Base-by-base conservation (phyloP, 2,329 filamentous ascomycete genomes). In the Rhynchosporium secalis region DNA sequence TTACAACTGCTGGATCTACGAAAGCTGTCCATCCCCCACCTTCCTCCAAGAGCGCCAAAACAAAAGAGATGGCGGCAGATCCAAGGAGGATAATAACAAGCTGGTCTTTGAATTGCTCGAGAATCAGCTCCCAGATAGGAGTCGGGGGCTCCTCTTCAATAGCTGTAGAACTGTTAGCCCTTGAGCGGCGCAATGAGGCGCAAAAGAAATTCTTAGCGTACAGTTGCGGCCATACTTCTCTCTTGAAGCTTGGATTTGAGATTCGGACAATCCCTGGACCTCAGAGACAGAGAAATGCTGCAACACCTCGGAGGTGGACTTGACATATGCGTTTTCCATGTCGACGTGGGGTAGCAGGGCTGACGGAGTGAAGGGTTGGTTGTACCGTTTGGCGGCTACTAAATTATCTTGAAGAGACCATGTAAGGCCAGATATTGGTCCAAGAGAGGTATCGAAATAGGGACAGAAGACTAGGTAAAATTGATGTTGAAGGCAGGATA, bases 21-120 rank as follows among this genome's bases (percentile, higher is more conserved):
- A 99, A 99, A 41, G 94, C 95, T 67, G 92, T 93, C 92, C 92
- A 97, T 71, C 92, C 95, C 71, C 93, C 92, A 65, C 90, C 90
- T 49, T 95, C 90, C 75, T 99, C 95, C 70, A 99, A 92, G 12
- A 99, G 83, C 31, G 95, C 95, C 65, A 99, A 82, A 31, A 93
- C 86, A 75, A 99, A 98, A 2, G 95, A 98, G 41, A 99, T 88
- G 26, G 89, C 92, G 10, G 95, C 95, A 43, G 94, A 98, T 60
- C 87, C 95, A 56, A 99, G 85, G 28, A 99, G 83, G 71, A 99
- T 99, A 59, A 99, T 85, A 69, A 99, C 95, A 54, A 99, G 86
- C 78, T 99, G 95, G 75, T 99, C 95, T 78, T 99, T 97, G 84
- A 99, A 99, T 77, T 99, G 95, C 79, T 99, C 95, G 63, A 99